Evolutionary conservation across 202 grass and related monocot genomes (phyloP), one percentile per base, ranked within the genome.

Genomic region (Cymbopogon flexuosus): DNA sequence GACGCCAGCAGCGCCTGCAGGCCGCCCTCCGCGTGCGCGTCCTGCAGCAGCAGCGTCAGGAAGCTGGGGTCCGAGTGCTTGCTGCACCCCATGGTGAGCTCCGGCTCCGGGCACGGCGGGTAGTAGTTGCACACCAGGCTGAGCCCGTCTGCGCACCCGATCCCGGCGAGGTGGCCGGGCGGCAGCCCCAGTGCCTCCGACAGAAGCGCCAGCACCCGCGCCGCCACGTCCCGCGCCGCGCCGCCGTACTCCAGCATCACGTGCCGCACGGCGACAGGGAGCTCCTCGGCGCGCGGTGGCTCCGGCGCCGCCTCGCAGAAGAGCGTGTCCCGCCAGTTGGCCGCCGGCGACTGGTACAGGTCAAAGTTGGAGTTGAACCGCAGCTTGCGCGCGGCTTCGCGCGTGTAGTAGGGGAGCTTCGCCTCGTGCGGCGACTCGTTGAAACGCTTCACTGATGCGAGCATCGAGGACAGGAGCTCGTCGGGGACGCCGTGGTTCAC

Each of bases 361-460:
- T 79, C 76, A 45, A 79, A 68, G 62, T 79, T 79, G 76, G 76
- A 79, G 62, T 37, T 79, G 76, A 67, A 79, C 18, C 45, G 21
- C 3, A 79, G 3, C 18, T 36, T 14, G 5, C 76, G 43, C 1
- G 1, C 0, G 0, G 6, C 0, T 72, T 90, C 88, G 1, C 91
- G 69, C 3, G 42, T 83, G 79, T 90, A 90, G 45, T 67, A 80
- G 3, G 73, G 33, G 0, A 5, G 57, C 77, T 85, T 89, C 35
- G 76, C 29, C 37, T 73, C 85, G 0, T 37, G 10, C 0, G 77
- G 45, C 2, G 5, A 0, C 77, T 93, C 87, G 66, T 90, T 14
- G 81, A 93, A 93, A 10, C 19, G 35, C 73, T 57, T 63, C 73
- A 83, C 87, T 18, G 83, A 84, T 13, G 73, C 16, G 3, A 92